Evolutionary conservation across 306 rosid genomes (phyloP).

Genomic region (Quercus rubra): DNA sequence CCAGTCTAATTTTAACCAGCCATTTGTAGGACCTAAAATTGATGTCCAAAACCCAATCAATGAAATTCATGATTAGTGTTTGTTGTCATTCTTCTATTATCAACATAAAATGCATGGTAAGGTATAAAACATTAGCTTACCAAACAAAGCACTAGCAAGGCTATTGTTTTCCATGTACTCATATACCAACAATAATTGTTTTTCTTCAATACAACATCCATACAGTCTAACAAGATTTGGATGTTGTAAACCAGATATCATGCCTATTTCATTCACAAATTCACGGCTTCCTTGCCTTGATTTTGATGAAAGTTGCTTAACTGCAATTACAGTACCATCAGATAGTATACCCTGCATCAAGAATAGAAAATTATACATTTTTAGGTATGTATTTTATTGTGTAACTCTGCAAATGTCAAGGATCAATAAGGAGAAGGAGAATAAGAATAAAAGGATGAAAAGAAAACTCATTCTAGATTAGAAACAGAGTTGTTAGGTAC

Average conservation of each 20-base stretch:
- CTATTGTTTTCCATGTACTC: slow-evolving; percentile 14
- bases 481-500: too few species aligned
- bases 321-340: slow-evolving; percentile 19
- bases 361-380: slow-evolving; percentile 13
- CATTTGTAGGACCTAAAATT: slow-evolving; percentile 28
- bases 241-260: slow-evolving; percentile 24
- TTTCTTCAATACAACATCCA: slow-evolving; percentile 24
- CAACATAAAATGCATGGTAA: not conserved
- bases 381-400: not conserved
- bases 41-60: not conserved
- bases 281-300: slow-evolving; percentile 30
- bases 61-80: not conserved
- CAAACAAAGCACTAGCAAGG: slow-evolving; percentile 19
- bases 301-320: slow-evolving; percentile 26
- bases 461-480: too few species aligned
- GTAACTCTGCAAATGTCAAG: not conserved
- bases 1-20: slow-evolving; percentile 49
- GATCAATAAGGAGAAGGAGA: not conserved
- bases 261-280: slow-evolving; percentile 23
- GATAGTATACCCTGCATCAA: slow-evolving; percentile 5
- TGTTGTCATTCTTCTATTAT: not conserved
- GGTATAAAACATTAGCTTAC: slow-evolving; percentile 5
- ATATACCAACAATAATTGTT: slow-evolving; percentile 12
- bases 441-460: too few species aligned
- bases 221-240: slow-evolving; percentile 23